Conservation (phyloP, 139 green algal species). For the Trebouxia sp. region DNA sequence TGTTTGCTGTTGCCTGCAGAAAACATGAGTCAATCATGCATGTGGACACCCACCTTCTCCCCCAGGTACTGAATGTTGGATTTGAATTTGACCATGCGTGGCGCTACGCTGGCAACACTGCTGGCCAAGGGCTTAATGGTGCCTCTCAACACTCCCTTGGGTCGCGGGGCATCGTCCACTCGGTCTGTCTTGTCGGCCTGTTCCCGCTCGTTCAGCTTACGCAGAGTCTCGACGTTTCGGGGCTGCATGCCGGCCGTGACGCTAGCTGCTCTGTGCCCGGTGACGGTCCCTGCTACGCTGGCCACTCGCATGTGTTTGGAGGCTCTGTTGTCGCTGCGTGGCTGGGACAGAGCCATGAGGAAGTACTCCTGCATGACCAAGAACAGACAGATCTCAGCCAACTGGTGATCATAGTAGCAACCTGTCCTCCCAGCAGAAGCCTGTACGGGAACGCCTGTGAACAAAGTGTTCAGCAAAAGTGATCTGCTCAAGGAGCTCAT, state of each 20-base stretch:
- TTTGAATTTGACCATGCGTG: constrained; percentile 28
- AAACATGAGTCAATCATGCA: too few species aligned
- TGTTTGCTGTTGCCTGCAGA: too few species aligned
- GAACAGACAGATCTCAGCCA: too few species aligned
- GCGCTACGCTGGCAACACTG: not conserved
- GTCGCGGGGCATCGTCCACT: not conserved
- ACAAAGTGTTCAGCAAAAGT: too few species aligned
- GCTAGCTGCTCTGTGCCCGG: not conserved
- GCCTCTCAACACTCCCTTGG: not conserved
- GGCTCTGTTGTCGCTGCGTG: not conserved
- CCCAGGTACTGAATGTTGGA: constrained; percentile 18
- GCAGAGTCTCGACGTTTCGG: not conserved
- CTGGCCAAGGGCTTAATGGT: constrained; percentile 12
- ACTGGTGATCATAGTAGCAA: too few species aligned
- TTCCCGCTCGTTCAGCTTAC: not conserved
- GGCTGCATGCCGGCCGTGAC: constrained; percentile 6
- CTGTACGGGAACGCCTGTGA: too few species aligned
- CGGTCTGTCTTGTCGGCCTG: not conserved
- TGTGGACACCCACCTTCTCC: not conserved
- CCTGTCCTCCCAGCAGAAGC: too few species aligned
- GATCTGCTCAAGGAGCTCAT: too few species aligned
- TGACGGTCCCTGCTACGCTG: not conserved
- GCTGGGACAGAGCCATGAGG: constrained; percentile 44
- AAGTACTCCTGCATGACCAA: constrained; percentile 51
- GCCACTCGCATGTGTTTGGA: constrained; percentile 12